A percentile compares a stretch with the other conserved stretches of the same genome.
These are phyloP conservation scores for Cyclotella baltica DNA, from an alignment of 108 stramenopile genomes.

Conservation along the genomic window DNA sequence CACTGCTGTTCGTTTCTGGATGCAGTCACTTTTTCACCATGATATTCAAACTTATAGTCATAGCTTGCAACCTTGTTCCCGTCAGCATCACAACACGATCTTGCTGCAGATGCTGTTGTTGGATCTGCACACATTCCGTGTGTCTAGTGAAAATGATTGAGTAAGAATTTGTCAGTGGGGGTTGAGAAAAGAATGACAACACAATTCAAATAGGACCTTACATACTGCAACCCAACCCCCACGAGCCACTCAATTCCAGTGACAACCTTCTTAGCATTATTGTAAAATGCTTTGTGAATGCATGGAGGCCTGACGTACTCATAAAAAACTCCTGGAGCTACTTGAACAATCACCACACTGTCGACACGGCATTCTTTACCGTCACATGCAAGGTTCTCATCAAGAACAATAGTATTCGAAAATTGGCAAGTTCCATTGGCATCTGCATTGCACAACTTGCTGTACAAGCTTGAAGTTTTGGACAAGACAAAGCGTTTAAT, in stretches of 20 bases:
- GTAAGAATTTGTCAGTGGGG: no score
- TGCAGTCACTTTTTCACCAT: slow-evolving; percentile 40
- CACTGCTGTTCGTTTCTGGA: slow-evolving; percentile 35
- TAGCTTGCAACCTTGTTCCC: slow-evolving; percentile 11
- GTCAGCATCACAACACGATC: slow-evolving; percentile 43
- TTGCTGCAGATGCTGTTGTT: slow-evolving; percentile 30
- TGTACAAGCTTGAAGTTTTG: slow-evolving; percentile 45
- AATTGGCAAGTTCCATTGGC: slow-evolving; percentile 50
- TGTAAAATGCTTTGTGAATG: slow-evolving; percentile 59
- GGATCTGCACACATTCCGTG: slow-evolving; percentile 57
- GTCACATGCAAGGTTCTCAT: slow-evolving; percentile 52
- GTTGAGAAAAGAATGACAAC: no score
- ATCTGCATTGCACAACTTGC: slow-evolving; percentile 52
- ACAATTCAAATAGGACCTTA: no score
- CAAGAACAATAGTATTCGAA: slow-evolving; percentile 45
- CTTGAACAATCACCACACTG: slow-evolving; percentile 54
- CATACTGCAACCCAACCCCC: slow-evolving; percentile 15
- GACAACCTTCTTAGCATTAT: slow-evolving; percentile 62
- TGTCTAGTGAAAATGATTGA: no score
- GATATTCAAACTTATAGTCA: slow-evolving; percentile 47
- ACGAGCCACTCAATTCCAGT: slow-evolving; percentile 21
- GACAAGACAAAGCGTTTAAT: slow-evolving; percentile 47
- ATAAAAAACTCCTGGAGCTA: slow-evolving; percentile 59
- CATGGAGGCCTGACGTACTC: slow-evolving; percentile 74
- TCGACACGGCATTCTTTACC: slow-evolving; percentile 70